A percentile compares a stretch with the other conserved stretches of the same genome.
These are phyloP conservation scores for Calocybe gangraenosa DNA, from an alignment of 768 basidiomycete genomes.

Conservation along the genomic window DNA sequence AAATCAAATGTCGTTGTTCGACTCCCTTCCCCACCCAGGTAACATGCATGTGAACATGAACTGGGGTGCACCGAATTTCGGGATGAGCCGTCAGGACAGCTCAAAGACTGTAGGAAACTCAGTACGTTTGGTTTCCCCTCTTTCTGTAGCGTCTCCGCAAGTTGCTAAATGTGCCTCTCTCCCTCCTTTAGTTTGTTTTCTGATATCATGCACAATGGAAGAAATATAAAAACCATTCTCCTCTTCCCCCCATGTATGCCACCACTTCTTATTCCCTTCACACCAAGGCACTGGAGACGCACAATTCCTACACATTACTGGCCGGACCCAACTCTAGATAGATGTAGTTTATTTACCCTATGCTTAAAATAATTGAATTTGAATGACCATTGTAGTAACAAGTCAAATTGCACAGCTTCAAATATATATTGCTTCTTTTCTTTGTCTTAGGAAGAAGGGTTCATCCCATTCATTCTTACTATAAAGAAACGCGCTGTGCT, in stretches of 20 bases:
- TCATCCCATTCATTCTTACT: too few relatives aligned
- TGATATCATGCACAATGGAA: slow-evolving; percentile 1
- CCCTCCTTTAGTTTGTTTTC: slow-evolving; percentile 17
- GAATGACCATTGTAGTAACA: slow-evolving; percentile 8
- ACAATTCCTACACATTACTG: slow-evolving; percentile 6
- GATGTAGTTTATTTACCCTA: slow-evolving; percentile 9
- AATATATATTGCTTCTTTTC: slow-evolving; percentile 2
- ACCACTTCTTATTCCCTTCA: neutral
- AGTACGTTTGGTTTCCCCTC: slow-evolving; percentile 24
- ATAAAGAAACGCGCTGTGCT: too few relatives aligned
- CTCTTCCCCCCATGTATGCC: neutral
- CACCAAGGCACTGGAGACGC: neutral
- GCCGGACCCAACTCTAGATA: slow-evolving; percentile 14
- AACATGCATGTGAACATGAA: slow-evolving; percentile 24
- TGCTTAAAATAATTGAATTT: slow-evolving; percentile 7
- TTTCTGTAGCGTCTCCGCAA: neutral
- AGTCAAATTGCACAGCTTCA: neutral
- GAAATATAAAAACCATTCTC: neutral
- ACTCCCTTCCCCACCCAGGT: slow-evolving; percentile 22
- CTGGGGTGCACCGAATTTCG: slow-evolving; percentile 25
- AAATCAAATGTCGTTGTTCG: slow-evolving; percentile 30
- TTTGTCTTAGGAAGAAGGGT: too few relatives aligned
- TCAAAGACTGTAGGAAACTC: slow-evolving; percentile 27
- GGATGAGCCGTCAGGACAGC: slow-evolving; percentile 24
- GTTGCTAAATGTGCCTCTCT: slow-evolving; percentile 8